phyloP scores from a whole-genome alignment of 2,329 filamentous ascomycete genomes.

The Allantophomopsis cytisporea region DNA sequence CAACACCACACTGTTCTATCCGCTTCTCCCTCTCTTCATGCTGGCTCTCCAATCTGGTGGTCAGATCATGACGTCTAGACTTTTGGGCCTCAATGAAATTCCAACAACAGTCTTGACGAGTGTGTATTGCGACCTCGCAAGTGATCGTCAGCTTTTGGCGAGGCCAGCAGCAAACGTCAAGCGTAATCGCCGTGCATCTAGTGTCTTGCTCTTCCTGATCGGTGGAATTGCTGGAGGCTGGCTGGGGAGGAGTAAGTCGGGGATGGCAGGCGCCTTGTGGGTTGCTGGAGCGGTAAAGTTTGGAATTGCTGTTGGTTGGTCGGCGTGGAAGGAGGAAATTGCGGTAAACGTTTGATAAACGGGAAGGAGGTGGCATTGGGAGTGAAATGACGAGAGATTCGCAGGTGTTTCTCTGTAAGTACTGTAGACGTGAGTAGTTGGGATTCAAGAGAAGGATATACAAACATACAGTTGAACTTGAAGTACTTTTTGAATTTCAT shows the following conservation, averaged over 20 bases:
- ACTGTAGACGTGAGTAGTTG: too few relatives aligned
- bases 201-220: conserved; percentile 32
- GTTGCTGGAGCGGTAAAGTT: conserved; percentile 33
- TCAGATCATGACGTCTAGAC: conserved; percentile 62
- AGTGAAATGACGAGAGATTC: too few relatives aligned
- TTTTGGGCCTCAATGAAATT: conserved; percentile 54
- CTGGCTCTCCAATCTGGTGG: conserved; percentile 62
- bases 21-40: conserved; percentile 29
- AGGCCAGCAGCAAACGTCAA: conserved; percentile 28
- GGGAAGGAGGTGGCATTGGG: too few relatives aligned
- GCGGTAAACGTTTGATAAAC: too few relatives aligned
- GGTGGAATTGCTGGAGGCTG: conserved; percentile 40
- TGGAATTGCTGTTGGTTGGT: conserved; percentile 41
- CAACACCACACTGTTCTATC: conserved; percentile 20
- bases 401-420: too few relatives aligned
- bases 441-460: too few relatives aligned
- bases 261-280: conserved; percentile 36
- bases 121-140: conserved; percentile 70
- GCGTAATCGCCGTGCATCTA: conserved; percentile 34
- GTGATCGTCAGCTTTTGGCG: conserved; percentile 38
- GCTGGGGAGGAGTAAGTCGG: conserved; percentile 34
- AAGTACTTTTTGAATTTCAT: too few relatives aligned
- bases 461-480: too few relatives aligned
- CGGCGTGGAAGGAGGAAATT: conserved; percentile 36
- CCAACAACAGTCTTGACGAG: conserved; percentile 73